These are phyloP conservation scores for Jatropha curcas DNA, from an alignment of 345 rosid genomes.

Conservation along the genomic window DNA sequence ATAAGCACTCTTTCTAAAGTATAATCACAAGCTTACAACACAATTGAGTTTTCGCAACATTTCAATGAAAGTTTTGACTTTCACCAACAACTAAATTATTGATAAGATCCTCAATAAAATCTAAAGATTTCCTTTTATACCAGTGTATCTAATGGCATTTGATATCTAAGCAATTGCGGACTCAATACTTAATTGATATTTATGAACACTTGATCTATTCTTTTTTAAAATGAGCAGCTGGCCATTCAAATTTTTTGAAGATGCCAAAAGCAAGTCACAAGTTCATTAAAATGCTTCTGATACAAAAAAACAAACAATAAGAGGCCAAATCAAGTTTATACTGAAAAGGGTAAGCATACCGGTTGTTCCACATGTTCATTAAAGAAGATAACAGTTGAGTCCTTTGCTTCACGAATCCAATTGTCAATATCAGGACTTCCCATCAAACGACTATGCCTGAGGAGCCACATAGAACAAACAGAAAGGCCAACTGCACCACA, in stretches of 20 bases:
- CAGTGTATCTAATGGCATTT: too few species aligned
- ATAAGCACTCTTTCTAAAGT: too few species aligned
- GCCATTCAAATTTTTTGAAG: background rate
- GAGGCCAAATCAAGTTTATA: background rate
- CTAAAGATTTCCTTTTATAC: too few species aligned
- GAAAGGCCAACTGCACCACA: constrained; percentile 86
- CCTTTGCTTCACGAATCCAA: constrained; percentile 82
- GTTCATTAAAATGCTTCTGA: background rate
- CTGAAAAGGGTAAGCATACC: constrained; percentile 46
- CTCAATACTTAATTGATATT: background rate
- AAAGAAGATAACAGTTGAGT: constrained; percentile 66
- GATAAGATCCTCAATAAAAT: background rate
- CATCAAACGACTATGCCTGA: constrained; percentile 82
- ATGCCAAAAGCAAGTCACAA: background rate
- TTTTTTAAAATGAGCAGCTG: background rate
- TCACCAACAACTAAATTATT: background rate
- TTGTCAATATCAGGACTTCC: constrained; percentile 90
- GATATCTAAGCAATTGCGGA: background rate
- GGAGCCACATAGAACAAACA: constrained; percentile 73
- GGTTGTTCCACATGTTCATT: constrained; percentile 94
- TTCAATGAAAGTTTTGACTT: too few species aligned
- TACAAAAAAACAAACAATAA: constrained; percentile 10
- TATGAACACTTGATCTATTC: background rate
- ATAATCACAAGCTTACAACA: too few species aligned
- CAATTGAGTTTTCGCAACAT: too few species aligned